These are phyloP conservation scores for Aspergillus ibericus DNA, from an alignment of 2,329 filamentous ascomycete species.

Conservation along the genomic window DNA sequence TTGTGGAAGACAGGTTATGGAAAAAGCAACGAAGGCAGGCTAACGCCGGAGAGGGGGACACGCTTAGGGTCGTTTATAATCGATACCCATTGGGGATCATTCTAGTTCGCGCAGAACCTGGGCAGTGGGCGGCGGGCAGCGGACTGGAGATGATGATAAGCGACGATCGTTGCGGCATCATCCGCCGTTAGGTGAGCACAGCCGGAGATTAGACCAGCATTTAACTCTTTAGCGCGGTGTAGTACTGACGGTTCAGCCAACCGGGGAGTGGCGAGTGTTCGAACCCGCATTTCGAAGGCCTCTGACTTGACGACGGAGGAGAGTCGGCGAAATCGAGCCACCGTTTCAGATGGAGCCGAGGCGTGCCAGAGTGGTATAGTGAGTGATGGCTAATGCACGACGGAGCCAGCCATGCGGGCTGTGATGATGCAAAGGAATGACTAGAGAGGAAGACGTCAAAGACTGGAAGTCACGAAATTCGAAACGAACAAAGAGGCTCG, in stretches of 20 bases:
- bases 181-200: conserved; percentile 7
- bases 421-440: too few species aligned
- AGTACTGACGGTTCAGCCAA: neutral
- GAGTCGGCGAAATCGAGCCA: neutral
- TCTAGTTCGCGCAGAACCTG: neutral
- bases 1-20: neutral
- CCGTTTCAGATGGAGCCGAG: neutral
- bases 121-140: neutral
- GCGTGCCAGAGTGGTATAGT: neutral
- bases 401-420: too few species aligned
- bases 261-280: neutral
- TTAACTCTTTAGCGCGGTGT: neutral
- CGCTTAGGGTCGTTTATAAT: conserved; percentile 2
- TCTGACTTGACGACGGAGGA: neutral
- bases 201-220: neutral
- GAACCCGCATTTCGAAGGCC: neutral
- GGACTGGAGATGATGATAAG: conserved; percentile 10
- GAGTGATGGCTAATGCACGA: neutral
- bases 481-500: too few species aligned
- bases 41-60: conserved; percentile 4
- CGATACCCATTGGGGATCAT: neutral
- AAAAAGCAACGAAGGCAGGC: neutral
- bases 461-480: too few species aligned
- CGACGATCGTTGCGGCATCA: conserved; percentile 14
- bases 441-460: too few species aligned